Evolutionary conservation across 1,284 basidiomycete genomes (phyloP).

Genomic region (Marasmius oreades): DNA sequence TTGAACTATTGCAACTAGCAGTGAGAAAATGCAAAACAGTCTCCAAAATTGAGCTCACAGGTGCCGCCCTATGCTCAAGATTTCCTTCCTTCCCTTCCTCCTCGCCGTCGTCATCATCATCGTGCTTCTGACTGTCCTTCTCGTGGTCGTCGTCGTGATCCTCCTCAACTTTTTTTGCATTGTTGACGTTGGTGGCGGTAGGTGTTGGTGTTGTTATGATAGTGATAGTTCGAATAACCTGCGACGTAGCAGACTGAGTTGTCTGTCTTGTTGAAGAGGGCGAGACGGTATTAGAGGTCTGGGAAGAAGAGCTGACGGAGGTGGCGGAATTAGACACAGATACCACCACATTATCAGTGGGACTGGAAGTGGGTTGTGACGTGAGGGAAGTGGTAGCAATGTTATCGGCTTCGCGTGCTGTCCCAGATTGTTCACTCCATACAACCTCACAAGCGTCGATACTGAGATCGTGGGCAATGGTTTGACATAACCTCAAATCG

Average conservation of each 20-base stretch:
- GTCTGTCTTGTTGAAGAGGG: neutral
- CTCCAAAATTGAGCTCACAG: neutral
- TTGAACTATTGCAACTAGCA: neutral
- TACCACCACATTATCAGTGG: neutral
- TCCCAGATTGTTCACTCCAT: slow-evolving; percentile 37
- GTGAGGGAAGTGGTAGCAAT: neutral
- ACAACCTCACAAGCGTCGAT: slow-evolving; percentile 47
- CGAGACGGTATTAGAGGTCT: neutral
- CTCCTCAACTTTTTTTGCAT: slow-evolving; percentile 19
- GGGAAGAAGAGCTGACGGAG: neutral
- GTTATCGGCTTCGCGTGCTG: neutral
- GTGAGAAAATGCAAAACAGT: neutral
- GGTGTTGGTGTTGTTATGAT: neutral
- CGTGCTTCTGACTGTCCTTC: slow-evolving; percentile 15
- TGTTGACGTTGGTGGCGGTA: slow-evolving; percentile 10
- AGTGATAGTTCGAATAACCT: slow-evolving; percentile 1
- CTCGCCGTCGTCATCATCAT: neutral
- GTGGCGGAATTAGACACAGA: neutral
- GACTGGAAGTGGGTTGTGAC: neutral
- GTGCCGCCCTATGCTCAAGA: neutral
- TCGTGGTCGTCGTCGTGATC: slow-evolving; percentile 17
- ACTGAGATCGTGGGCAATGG: slow-evolving; percentile 43
- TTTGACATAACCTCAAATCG: slow-evolving; percentile 52
- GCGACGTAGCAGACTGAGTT: slow-evolving; percentile 9
- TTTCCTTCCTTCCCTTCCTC: slow-evolving; percentile 11